These are phyloP conservation scores for Crithidia sp. DNA, from an alignment of 208 protist species.

Conservation along the genomic window DNA sequence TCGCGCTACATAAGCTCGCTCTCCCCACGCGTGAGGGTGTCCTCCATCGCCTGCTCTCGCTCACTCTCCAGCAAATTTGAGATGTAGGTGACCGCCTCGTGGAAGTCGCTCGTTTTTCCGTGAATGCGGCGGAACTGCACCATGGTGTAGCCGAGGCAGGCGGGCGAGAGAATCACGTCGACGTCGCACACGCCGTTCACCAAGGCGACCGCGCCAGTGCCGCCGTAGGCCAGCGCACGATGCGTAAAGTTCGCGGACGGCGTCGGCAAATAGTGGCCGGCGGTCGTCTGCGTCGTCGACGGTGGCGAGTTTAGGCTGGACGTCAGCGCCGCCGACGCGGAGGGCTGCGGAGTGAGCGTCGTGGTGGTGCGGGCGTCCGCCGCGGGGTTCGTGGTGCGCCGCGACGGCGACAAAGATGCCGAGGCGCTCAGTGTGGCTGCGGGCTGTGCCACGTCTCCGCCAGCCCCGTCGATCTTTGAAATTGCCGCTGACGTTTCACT, in stretches of 20 bases:
- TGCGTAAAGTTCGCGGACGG: conserved; percentile 38
- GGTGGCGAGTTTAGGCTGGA: background rate
- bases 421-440: no score
- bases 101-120: conserved; percentile 85
- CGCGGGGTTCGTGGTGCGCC: background rate
- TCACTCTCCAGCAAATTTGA: conserved; percentile 75
- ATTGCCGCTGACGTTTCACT: no score
- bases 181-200: conserved; percentile 77
- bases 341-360: background rate
- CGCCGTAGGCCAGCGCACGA: conserved; percentile 58
- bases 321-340: background rate
- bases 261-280: background rate
- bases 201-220: conserved; percentile 43
- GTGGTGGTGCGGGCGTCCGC: background rate
- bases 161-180: conserved; percentile 79
- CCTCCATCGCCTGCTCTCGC: conserved; percentile 81
- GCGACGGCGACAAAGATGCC: no score
- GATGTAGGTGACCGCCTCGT: conserved; percentile 85
- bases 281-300: background rate
- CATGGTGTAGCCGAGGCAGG: conserved; percentile 77
- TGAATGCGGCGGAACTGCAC: conserved; percentile 83
- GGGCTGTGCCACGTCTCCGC: no score
- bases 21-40: conserved; percentile 82
- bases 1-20: conserved; percentile 78
- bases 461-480: no score